Evolutionary conservation across 495 filamentous ascomycete species (phyloP).

Genomic region (Penicillium maclennaniae): DNA sequence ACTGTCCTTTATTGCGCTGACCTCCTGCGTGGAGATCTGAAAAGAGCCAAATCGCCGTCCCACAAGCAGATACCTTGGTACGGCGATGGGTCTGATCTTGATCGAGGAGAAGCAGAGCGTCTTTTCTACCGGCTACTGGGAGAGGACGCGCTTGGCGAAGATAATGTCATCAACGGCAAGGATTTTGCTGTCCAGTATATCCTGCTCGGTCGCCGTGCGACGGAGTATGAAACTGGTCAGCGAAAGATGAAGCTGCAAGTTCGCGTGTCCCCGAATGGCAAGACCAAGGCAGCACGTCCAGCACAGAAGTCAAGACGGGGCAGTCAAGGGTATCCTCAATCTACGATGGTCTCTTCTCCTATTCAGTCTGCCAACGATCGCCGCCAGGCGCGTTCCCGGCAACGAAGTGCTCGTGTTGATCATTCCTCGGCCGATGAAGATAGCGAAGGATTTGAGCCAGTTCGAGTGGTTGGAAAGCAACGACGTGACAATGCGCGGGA

Average conservation of each 20-base stretch:
- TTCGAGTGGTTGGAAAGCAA: constrained; percentile 40
- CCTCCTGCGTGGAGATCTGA: constrained; percentile 55
- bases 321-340: constrained; percentile 47
- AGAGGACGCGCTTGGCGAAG: constrained; percentile 57
- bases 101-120: constrained; percentile 59
- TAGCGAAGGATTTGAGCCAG: constrained; percentile 62
- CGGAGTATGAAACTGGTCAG: constrained; percentile 48
- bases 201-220: constrained; percentile 49
- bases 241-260: constrained; percentile 57
- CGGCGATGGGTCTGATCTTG: constrained; percentile 53
- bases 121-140: constrained; percentile 59
- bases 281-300: constrained; percentile 26
- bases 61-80: constrained; percentile 49
- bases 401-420: constrained; percentile 32
- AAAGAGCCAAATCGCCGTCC: constrained; percentile 43
- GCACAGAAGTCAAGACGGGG: constrained; percentile 17
- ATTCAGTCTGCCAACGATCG: constrained; percentile 54
- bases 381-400: constrained; percentile 31
- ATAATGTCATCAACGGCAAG: constrained; percentile 55
- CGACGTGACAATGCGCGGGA: constrained; percentile 32
- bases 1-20: constrained; percentile 56
- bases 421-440: constrained; percentile 44
- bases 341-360: constrained; percentile 86
- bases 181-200: constrained; percentile 61
- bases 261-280: constrained; percentile 49